These are phyloP conservation scores for Pseudohyphozyma bogoriensis DNA, from an alignment of 768 basidiomycete species.

Conservation along the genomic window DNA sequence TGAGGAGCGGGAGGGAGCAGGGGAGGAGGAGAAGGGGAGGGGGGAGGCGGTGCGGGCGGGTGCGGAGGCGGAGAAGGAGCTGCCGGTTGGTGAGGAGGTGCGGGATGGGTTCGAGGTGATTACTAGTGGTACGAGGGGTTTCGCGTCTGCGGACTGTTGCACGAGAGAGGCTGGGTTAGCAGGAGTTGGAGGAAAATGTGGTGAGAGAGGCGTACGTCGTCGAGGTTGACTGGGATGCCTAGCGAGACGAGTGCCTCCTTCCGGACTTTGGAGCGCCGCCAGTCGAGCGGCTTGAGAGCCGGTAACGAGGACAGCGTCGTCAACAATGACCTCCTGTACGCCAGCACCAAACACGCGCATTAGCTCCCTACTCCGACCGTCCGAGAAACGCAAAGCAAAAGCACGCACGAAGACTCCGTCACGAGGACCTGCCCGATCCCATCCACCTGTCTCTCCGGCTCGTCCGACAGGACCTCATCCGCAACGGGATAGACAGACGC, in stretches of 20 bases:
- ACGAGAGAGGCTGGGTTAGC: background rate
- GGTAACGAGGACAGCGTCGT: conserved; percentile 8
- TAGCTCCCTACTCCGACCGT: background rate
- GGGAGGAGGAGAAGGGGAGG: conserved; percentile 3
- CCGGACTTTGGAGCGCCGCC: conserved; percentile 19
- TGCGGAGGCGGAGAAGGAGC: conserved; percentile 2
- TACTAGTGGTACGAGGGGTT: conserved; percentile 1
- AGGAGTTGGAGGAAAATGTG: background rate
- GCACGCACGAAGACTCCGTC: conserved; percentile 14
- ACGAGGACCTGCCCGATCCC: conserved; percentile 18
- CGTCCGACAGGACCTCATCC: conserved; percentile 4
- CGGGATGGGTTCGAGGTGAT: background rate
- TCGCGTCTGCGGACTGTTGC: background rate
- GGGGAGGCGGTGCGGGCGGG: conserved; percentile 3
- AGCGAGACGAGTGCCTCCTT: conserved; percentile 22
- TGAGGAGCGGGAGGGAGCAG: conserved; percentile 5
- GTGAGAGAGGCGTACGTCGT: conserved; percentile 12
- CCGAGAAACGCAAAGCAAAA: background rate
- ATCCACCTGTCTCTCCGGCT: conserved; percentile 25
- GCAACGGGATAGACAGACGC: conserved; percentile 1
- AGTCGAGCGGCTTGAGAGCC: conserved; percentile 21
- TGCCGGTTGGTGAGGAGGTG: background rate
- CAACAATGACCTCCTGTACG: conserved; percentile 9
- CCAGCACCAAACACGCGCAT: background rate
- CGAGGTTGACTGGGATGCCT: conserved; percentile 24